phyloP scores from a whole-genome alignment of 257 asterid species.

The Hygrophila difformis region DNA sequence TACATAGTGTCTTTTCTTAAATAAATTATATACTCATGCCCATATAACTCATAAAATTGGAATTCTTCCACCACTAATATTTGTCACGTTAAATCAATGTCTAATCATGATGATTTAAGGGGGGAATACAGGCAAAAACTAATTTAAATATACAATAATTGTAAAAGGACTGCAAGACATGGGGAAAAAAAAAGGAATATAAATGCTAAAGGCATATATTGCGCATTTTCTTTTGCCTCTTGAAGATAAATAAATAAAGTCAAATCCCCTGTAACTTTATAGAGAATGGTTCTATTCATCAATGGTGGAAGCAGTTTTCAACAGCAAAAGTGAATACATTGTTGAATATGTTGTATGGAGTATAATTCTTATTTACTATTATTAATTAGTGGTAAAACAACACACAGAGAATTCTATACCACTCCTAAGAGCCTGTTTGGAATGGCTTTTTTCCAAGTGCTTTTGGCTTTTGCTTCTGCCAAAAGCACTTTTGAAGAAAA shows the following conservation, averaged over 20 bases:
- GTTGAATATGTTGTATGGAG: no score
- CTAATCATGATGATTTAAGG: slow-evolving; percentile 15
- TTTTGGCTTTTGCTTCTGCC: no score
- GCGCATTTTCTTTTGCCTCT: slow-evolving; percentile 1
- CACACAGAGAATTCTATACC: no score
- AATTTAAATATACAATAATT: not conserved
- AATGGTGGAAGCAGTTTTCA: slow-evolving; percentile 52
- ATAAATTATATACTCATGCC: no score
- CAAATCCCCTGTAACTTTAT: slow-evolving; percentile 43
- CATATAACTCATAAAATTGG: no score
- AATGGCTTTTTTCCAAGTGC: no score
- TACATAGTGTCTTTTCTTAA: no score
- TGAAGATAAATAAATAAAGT: slow-evolving; percentile 17
- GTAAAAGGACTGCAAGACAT: slow-evolving; percentile 9
- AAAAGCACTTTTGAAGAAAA: no score
- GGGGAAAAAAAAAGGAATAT: no score
- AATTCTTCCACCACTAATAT: no score
- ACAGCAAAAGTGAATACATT: slow-evolving; percentile 40
- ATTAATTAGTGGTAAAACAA: no score
- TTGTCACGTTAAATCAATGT: not conserved
- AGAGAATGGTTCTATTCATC: slow-evolving; percentile 29
- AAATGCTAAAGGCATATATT: slow-evolving; percentile 7
- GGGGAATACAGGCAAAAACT: slow-evolving; percentile 12
- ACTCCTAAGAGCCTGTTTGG: no score
- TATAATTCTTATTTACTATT: slow-evolving; percentile 37